These are phyloP conservation scores for Cryptosporidium parvum DNA, from an alignment of 169 alveolate genomes.

Conservation along the genomic window DNA sequence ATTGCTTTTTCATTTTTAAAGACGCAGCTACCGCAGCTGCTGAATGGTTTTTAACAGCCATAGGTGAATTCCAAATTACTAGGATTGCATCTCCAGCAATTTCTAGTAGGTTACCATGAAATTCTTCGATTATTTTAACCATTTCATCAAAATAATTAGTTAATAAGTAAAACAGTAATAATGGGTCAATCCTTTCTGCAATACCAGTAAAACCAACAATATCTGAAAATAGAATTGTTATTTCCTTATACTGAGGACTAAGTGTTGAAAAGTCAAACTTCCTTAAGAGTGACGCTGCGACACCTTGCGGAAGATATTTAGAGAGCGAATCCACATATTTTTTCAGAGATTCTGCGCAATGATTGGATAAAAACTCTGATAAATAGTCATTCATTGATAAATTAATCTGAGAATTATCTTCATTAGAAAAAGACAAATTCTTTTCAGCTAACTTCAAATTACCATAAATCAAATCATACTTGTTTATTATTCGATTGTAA, in stretches of 20 bases:
- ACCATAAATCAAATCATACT: constrained; percentile 10
- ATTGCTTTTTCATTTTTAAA: constrained; percentile 45
- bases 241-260: constrained; percentile 24
- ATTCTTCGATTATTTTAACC: constrained; percentile 40
- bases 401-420: not conserved
- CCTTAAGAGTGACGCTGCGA: constrained; percentile 1
- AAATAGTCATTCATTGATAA: not conserved
- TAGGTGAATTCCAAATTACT: constrained; percentile 77
- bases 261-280: not conserved
- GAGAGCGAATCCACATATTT: constrained; percentile 26
- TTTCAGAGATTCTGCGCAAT: not conserved
- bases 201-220: constrained; percentile 60
- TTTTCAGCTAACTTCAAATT: not conserved
- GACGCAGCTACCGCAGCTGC: constrained; percentile 58
- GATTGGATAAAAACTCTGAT: constrained; percentile 7
- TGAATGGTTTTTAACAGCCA: constrained; percentile 52
- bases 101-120: constrained; percentile 59
- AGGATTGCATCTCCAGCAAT: constrained; percentile 76
- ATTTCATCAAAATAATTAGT: constrained; percentile 60
- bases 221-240: constrained; percentile 67
- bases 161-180: constrained; percentile 17
- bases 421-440: not conserved
- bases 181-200: constrained; percentile 46
- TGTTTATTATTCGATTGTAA: not conserved
- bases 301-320: constrained; percentile 35